These are phyloP conservation scores for Flaveria bidentis DNA, from an alignment of 129 eudicot species.

Conservation along the genomic window DNA sequence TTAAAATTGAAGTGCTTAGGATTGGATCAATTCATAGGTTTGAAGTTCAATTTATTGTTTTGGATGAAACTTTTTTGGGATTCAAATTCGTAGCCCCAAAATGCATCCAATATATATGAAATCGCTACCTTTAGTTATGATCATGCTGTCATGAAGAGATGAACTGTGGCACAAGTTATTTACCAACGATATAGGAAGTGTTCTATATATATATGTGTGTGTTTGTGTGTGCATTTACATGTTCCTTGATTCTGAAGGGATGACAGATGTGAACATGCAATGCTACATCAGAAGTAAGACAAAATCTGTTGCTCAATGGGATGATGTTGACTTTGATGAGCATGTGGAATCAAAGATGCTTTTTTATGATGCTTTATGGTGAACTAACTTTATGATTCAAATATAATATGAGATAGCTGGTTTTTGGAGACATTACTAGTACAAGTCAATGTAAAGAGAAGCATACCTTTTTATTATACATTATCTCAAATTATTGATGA, in stretches of 20 bases:
- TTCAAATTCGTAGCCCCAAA: too few species aligned
- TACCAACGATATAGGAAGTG: not conserved
- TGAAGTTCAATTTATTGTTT: too few species aligned
- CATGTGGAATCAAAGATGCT: constrained; percentile 9
- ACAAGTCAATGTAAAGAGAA: not conserved
- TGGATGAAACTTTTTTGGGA: too few species aligned
- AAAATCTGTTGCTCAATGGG: not conserved
- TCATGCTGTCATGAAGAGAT: not conserved
- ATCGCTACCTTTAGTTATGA: too few species aligned
- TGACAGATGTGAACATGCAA: not conserved
- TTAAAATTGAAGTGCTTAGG: too few species aligned
- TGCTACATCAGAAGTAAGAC: not conserved
- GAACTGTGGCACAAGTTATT: not conserved
- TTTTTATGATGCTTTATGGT: not conserved
- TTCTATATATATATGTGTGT: not conserved
- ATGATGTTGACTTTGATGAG: constrained; percentile 12
- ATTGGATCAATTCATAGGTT: too few species aligned
- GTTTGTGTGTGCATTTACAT: not conserved
- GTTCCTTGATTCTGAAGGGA: not conserved
- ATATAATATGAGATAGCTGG: constrained; percentile 2
- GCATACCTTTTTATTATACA: not conserved
- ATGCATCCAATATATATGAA: too few species aligned
- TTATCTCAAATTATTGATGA: not conserved
- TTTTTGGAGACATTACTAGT: not conserved
- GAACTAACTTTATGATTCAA: not conserved